Evolutionary conservation across 345 rosid species (phyloP).

Genomic region (Murraya koenigii): DNA sequence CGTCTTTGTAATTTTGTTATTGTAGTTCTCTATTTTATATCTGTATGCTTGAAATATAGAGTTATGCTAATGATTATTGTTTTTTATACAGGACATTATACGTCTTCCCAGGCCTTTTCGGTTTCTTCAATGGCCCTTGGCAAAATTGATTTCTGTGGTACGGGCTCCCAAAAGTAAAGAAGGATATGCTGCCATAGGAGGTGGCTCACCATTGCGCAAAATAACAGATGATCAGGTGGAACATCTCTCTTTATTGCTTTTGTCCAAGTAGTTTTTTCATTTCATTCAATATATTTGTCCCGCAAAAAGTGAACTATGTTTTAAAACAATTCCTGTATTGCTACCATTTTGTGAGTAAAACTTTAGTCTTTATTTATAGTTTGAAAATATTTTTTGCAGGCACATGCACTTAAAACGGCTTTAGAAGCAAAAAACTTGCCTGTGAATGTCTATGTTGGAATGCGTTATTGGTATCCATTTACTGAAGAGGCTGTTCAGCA

Average conservation of each 20-base stretch:
- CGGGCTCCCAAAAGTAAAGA: slow-evolving; percentile 91
- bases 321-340: background rate
- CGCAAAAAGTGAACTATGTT: background rate
- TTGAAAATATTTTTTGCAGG: slow-evolving; percentile 38
- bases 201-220: slow-evolving; percentile 86
- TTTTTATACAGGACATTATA: slow-evolving; percentile 70
- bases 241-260: background rate
- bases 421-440: slow-evolving; percentile 58
- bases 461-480: slow-evolving; percentile 93
- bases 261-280: background rate
- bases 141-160: slow-evolving; percentile 70
- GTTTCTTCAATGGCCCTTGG: slow-evolving; percentile 80
- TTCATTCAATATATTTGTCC: background rate
- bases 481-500: slow-evolving; percentile 89
- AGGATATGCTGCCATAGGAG: slow-evolving; percentile 98
- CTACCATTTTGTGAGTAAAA: background rate
- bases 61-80: background rate
- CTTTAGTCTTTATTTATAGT: background rate
- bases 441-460: slow-evolving; percentile 75
- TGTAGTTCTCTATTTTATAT: background rate
- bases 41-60: background rate
- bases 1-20: background rate
- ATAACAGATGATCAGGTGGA: slow-evolving; percentile 81
- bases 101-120: slow-evolving; percentile 80
- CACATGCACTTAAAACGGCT: slow-evolving; percentile 61